Evolutionary conservation across 2,329 filamentous ascomycete species (phyloP), one percentile per base, ranked within the genome.

Genomic region (Fusarium tanahbumbuense): DNA sequence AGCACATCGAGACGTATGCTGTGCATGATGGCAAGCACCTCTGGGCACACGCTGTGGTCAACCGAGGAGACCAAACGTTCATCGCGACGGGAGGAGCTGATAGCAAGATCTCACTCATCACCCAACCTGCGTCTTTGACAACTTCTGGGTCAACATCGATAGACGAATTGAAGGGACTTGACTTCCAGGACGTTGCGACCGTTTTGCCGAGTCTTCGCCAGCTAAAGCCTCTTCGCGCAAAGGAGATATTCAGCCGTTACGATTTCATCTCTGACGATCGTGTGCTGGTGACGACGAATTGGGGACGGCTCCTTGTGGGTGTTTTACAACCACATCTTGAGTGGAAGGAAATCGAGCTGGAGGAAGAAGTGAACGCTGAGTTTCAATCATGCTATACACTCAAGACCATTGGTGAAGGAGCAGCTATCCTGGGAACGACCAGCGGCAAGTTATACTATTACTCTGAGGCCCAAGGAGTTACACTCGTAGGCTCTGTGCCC

Each of bases 11-110:
- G 3, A 88, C 86, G 10, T 86, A 88, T 52, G 84, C 87, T 5
- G 87, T 89, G 64, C 94, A 98, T 76, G 85, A 84, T 34, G 96
- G 96, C 9, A 99, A 98, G 79, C 94, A 98, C 76, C 89, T 98
- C 9, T 98, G 95, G 94, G 90, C 94, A 0, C 85, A 89, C 40
- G 88, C 87, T 15, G 64, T 86, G 10, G 71, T 78, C 4, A 60
- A 60, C 28, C 63, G 70, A 63, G 72, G 75, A 3, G 73, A 76
- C 1, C 71, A 78, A 16, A 78, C 83, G 1, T 67, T 85, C 3
- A 78, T 93, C 22, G 89, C 88, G 6, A 94, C 92, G 3, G 96
- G 96, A 15, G 96, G 93, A n/a, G 91, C 93, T 13, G 96, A 99
- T 79, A 91, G 94, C 18, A 88, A 85, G 68, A 85, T 91, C 42